A percentile compares a stretch with the other conserved stretches of the same genome.
Evolutionary conservation across 1,284 basidiomycete genomes (phyloP).

Genomic region (Fomitopsis palustris): DNA sequence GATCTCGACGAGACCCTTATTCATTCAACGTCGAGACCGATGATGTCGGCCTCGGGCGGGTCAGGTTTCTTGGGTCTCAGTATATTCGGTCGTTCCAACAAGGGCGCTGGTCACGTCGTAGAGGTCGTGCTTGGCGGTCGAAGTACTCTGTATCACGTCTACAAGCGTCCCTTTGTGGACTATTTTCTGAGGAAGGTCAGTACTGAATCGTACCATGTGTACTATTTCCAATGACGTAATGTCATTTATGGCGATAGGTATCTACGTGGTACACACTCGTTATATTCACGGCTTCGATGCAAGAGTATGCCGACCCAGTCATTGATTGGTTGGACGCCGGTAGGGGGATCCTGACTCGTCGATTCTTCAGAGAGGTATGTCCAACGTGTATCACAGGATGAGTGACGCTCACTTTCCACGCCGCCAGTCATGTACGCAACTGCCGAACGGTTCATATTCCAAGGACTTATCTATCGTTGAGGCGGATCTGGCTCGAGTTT

Average conservation of each 20-base stretch:
- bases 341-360: constrained; percentile 81
- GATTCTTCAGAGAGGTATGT: constrained; percentile 89
- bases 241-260: constrained; percentile 52
- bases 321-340: constrained; percentile 99
- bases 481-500: constrained; percentile 85
- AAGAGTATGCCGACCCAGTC: constrained; percentile 98
- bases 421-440: constrained; percentile 81
- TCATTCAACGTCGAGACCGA: constrained; percentile 89
- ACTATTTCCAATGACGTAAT: not conserved
- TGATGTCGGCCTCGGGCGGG: constrained; percentile 45
- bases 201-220: constrained; percentile 13
- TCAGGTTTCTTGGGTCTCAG: constrained; percentile 65
- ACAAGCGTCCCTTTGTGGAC: constrained; percentile 96
- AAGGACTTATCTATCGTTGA: constrained; percentile 92
- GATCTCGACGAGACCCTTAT: constrained; percentile 98
- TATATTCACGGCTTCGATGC: constrained; percentile 98
- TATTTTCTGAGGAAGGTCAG: constrained; percentile 91
- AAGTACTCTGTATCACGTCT: constrained; percentile 95
- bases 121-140: constrained; percentile 91
- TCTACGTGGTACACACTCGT: constrained; percentile 99
- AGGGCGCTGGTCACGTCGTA: constrained; percentile 85
- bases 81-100: constrained; percentile 53
- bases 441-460: constrained; percentile 90
- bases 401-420: constrained; percentile 5
- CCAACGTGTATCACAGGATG: constrained; percentile 1